A percentile compares a stretch with the other conserved stretches of the same genome.
Evolutionary conservation across 768 basidiomycete species (phyloP).

Genomic region (Pisolithus microcarpus): DNA sequence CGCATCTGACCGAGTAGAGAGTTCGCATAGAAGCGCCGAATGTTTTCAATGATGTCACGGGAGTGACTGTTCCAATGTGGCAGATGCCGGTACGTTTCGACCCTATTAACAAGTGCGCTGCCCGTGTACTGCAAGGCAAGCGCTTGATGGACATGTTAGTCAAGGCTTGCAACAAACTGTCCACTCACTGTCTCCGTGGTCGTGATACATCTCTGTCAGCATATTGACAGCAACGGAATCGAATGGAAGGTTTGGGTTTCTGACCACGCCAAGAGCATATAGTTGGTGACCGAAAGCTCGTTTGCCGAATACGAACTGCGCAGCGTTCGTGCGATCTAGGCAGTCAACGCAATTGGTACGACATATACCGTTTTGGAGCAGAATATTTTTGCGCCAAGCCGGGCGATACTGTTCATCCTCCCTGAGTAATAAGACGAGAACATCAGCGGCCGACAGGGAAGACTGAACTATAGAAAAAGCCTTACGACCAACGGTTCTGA

Average conservation of each 20-base stretch:
- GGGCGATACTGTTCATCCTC: slow-evolving; percentile 20
- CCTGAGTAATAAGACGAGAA: slow-evolving; percentile 12
- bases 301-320: slow-evolving; percentile 95
- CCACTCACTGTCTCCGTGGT: slow-evolving; percentile 85
- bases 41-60: slow-evolving; percentile 91
- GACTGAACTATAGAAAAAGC: background rate
- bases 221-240: slow-evolving; percentile 95
- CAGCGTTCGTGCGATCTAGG: slow-evolving; percentile 91
- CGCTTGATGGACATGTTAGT: slow-evolving; percentile 38
- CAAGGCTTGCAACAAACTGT: background rate
- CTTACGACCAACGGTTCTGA: slow-evolving; percentile 34
- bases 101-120: slow-evolving; percentile 89
- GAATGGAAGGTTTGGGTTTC: slow-evolving; percentile 77
- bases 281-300: slow-evolving; percentile 92
- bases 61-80: slow-evolving; percentile 98
- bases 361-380: slow-evolving; percentile 86
- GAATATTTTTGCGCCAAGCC: slow-evolving; percentile 57
- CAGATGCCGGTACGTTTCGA: slow-evolving; percentile 92
- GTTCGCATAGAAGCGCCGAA: slow-evolving; percentile 91
- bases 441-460: background rate
- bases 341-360: slow-evolving; percentile 97
- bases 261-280: slow-evolving; percentile 86
- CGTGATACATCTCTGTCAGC: slow-evolving; percentile 98
- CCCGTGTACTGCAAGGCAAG: slow-evolving; percentile 96
- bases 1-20: slow-evolving; percentile 63